Evolutionary conservation across 192 early-diverging fungal genomes (phyloP).

Genomic region (Backusella circina): DNA sequence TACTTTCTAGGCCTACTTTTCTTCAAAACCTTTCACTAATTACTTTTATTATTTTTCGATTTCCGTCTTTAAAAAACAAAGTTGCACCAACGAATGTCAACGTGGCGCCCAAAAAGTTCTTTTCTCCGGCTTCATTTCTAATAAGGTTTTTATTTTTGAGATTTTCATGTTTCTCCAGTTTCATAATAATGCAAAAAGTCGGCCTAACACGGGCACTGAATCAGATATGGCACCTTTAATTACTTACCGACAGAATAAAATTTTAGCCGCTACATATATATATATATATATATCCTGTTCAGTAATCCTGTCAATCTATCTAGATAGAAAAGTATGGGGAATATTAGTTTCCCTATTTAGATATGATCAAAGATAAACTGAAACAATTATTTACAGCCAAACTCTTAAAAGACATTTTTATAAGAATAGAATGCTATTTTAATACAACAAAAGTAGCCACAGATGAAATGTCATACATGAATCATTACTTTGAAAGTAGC

Average conservation of each 20-base stretch:
- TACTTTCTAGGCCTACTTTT: not conserved
- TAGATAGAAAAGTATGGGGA: not conserved
- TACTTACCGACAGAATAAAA: not conserved
- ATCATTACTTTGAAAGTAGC: not conserved
- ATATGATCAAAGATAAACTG: not conserved
- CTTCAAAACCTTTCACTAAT: not conserved
- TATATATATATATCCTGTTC: not conserved
- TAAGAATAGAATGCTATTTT: not conserved
- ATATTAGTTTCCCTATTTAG: not conserved
- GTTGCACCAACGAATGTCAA: conserved; percentile 2
- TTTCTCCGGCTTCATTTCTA: not conserved
- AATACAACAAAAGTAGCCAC: not conserved
- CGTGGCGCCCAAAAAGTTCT: not conserved
- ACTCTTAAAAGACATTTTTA: not conserved
- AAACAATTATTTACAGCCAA: not conserved
- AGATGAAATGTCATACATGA: not conserved
- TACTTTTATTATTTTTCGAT: not conserved
- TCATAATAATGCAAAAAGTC: not conserved
- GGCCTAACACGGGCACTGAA: not conserved
- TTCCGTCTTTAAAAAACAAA: not conserved
- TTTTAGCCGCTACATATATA: not conserved
- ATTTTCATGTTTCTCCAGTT: conserved; percentile 1
- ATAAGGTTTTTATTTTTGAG: conserved; percentile 1
- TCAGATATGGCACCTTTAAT: not conserved
- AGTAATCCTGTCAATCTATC: not conserved